Evolutionary conservation across 164 flowering plant species (phyloP).

Genomic region (Houttuynia cordata): DNA sequence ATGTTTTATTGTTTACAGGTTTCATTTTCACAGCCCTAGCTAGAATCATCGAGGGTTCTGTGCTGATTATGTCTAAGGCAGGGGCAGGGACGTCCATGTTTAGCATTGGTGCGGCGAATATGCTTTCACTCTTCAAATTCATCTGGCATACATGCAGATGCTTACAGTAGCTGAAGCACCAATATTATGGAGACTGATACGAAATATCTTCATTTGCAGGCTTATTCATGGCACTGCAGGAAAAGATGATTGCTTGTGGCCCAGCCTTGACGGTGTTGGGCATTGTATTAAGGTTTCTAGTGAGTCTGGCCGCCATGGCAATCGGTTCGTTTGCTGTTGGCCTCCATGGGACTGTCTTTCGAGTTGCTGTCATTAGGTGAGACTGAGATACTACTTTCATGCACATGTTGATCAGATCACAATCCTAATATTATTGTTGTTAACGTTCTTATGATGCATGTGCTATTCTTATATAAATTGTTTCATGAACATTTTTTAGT

Average conservation of each 20-base stretch:
- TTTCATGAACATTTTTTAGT: no score
- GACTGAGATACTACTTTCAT: neutral
- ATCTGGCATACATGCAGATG: no score
- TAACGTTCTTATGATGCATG: no score
- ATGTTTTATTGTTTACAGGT: slow-evolving; percentile 39
- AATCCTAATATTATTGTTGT: no score
- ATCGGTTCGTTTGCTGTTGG: slow-evolving; percentile 50
- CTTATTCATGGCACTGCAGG: slow-evolving; percentile 57
- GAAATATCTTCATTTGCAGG: slow-evolving; percentile 31
- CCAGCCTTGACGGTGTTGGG: slow-evolving; percentile 33
- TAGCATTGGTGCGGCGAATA: slow-evolving; percentile 50
- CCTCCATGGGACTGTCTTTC: slow-evolving; percentile 45
- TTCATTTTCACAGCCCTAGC: slow-evolving; percentile 58
- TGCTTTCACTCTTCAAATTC: no score
- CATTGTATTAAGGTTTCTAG: slow-evolving; percentile 54
- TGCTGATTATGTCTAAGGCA: slow-evolving; percentile 57
- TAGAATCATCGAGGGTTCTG: slow-evolving; percentile 47
- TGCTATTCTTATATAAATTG: no score
- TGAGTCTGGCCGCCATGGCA: slow-evolving; percentile 70
- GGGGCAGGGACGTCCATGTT: slow-evolving; percentile 80
- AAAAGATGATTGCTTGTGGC: slow-evolving; percentile 55
- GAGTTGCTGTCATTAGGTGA: slow-evolving; percentile 71
- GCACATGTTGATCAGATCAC: no score
- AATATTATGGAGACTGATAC: no score
- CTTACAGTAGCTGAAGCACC: no score